Conservation (phyloP, 2,329 filamentous ascomycete species). For the Cucurbitaria berberidis region DNA sequence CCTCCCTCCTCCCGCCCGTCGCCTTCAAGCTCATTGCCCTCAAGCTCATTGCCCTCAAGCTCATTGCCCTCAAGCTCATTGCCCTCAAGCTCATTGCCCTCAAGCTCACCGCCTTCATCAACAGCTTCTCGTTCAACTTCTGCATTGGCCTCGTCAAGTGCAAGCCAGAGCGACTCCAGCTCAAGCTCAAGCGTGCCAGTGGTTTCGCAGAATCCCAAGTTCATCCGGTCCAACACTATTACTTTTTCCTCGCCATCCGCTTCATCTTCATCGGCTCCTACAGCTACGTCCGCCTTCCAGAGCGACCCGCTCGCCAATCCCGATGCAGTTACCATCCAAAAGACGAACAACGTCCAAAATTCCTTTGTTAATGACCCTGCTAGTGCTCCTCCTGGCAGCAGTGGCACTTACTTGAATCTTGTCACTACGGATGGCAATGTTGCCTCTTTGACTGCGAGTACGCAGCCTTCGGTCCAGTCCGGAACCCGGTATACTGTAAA, state of each 20-base stretch:
- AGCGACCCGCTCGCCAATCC: neutral
- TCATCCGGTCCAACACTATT: neutral
- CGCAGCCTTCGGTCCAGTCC: neutral
- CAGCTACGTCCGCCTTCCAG: neutral
- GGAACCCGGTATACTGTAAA: neutral
- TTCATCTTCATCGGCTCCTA: neutral
- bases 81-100: neutral
- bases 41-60: neutral
- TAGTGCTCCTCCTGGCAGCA: constrained; percentile 6
- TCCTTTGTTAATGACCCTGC: neutral
- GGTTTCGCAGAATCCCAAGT: neutral
- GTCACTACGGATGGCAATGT: neutral
- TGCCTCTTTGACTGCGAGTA: neutral
- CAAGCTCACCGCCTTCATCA: neutral
- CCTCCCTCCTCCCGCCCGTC: too few relatives aligned
- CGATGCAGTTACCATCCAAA: neutral
- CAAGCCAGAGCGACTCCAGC: neutral
- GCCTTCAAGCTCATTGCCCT: neutral
- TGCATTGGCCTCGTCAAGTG: neutral
- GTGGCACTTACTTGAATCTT: neutral
- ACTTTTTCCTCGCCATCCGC: neutral
- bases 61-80: neutral
- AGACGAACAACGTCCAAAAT: neutral
- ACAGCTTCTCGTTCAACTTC: neutral
- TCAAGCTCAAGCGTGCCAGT: neutral